Evolutionary conservation across 768 basidiomycete genomes (phyloP).

Genomic region (Suillus paluster): DNA sequence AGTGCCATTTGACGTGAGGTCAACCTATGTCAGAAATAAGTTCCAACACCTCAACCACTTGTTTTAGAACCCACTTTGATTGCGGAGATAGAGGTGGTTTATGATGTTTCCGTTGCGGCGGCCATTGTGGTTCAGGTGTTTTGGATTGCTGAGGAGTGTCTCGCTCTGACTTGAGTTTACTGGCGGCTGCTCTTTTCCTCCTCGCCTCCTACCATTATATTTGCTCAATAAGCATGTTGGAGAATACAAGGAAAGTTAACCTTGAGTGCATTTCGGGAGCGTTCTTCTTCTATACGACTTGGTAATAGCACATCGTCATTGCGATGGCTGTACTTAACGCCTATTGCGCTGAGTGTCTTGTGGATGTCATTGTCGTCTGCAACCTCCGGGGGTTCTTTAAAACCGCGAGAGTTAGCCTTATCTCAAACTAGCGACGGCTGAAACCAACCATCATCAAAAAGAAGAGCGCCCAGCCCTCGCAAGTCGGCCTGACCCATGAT

Average conservation of each 20-base stretch:
- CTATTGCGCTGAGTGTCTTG: conserved; percentile 59
- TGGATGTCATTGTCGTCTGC: conserved; percentile 55
- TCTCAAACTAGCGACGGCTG: background rate
- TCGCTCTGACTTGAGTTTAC: conserved; percentile 24
- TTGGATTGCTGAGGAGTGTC: conserved; percentile 21
- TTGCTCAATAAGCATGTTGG: conserved; percentile 8
- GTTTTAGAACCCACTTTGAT: conserved; percentile 49
- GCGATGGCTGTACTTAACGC: conserved; percentile 73
- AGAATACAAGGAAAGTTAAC: conserved; percentile 34
- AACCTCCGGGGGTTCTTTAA: conserved; percentile 43
- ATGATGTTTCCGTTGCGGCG: conserved; percentile 66
- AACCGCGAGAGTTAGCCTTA: background rate
- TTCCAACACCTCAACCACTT: background rate
- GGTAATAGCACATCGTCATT: conserved; percentile 74
- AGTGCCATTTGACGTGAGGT: conserved; percentile 60
- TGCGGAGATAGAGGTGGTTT: conserved; percentile 47
- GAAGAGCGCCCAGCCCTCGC: conserved; percentile 63
- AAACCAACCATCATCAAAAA: conserved; percentile 69
- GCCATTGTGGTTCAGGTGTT: conserved; percentile 57
- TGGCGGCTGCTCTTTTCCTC: conserved; percentile 24
- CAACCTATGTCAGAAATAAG: conserved; percentile 42
- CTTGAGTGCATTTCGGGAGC: conserved; percentile 56
- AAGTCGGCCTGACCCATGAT: conserved; percentile 49
- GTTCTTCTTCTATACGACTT: conserved; percentile 70
- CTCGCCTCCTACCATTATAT: conserved; percentile 28